These are phyloP conservation scores for Aleurites moluccanus DNA, from an alignment of 441 rosid species.

Conservation along the genomic window DNA sequence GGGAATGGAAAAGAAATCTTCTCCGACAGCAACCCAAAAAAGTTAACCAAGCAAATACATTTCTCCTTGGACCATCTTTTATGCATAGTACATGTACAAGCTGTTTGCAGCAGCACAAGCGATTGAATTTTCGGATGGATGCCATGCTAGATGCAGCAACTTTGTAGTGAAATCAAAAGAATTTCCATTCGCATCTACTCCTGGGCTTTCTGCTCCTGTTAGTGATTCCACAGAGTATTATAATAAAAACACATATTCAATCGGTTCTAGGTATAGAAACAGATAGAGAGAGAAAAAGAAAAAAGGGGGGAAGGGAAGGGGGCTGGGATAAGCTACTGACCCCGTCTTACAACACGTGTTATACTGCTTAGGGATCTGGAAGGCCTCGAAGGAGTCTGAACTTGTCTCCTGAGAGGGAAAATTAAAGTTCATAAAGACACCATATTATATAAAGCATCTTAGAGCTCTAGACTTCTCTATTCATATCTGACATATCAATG, in stretches of 20 bases:
- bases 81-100: slow-evolving; percentile 98
- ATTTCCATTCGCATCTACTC: slow-evolving; percentile 86
- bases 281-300: not conserved
- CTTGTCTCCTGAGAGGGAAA: slow-evolving; percentile 64
- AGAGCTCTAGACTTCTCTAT: not conserved
- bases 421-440: slow-evolving; percentile 8
- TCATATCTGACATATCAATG: not conserved
- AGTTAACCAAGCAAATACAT: slow-evolving; percentile 37
- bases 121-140: slow-evolving; percentile 86
- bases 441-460: not conserved
- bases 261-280: not conserved
- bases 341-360: slow-evolving; percentile 77
- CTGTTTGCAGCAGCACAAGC: slow-evolving; percentile 99
- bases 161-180: slow-evolving; percentile 84
- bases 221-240: slow-evolving; percentile 12
- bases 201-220: slow-evolving; percentile 70
- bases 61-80: slow-evolving; percentile 33
- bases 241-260: not conserved
- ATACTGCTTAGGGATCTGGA: slow-evolving; percentile 81
- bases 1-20: slow-evolving; percentile 43
- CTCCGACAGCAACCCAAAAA: slow-evolving; percentile 44
- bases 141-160: slow-evolving; percentile 98
- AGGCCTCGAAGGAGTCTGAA: slow-evolving; percentile 72
- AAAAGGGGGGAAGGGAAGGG: not conserved
- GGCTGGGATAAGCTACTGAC: slow-evolving; percentile 29